Evolutionary conservation across 2,329 filamentous ascomycete species (phyloP).

Genomic region (Ophiostoma perfectum): DNA sequence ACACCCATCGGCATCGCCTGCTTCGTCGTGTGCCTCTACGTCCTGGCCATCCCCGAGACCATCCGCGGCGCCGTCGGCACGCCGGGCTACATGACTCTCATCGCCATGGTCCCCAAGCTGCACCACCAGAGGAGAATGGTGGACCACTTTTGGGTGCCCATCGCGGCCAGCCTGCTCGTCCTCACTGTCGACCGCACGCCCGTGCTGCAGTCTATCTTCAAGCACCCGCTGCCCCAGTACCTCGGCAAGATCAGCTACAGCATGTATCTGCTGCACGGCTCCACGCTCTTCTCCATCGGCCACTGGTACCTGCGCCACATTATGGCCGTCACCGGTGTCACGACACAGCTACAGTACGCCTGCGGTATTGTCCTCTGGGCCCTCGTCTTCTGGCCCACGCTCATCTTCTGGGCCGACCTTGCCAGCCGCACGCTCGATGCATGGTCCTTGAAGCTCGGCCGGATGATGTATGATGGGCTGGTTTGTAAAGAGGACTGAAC

Average conservation of each 20-base stretch:
- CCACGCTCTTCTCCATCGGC: constrained; percentile 48
- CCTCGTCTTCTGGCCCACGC: constrained; percentile 43
- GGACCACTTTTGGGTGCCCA: constrained; percentile 31
- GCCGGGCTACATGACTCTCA: constrained; percentile 19
- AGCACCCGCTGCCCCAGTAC: constrained; percentile 37
- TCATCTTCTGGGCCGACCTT: constrained; percentile 52
- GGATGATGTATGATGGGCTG: constrained; percentile 44
- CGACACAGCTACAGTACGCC: constrained; percentile 41
- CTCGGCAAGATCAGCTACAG: constrained; percentile 57
- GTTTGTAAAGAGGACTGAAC: not conserved
- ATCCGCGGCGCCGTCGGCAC: constrained; percentile 24
- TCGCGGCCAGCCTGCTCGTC: constrained; percentile 29
- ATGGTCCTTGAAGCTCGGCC: constrained; percentile 51
- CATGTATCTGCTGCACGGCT: constrained; percentile 57
- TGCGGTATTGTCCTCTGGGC: constrained; percentile 44
- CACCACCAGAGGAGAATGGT: constrained; percentile 31
- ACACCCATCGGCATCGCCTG: constrained; percentile 40
- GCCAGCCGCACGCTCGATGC: constrained; percentile 53
- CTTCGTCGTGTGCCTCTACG: constrained; percentile 9
- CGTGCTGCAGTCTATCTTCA: constrained; percentile 31
- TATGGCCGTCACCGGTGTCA: constrained; percentile 41
- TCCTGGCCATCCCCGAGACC: constrained; percentile 28
- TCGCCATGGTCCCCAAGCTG: constrained; percentile 26
- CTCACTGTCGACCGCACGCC: constrained; percentile 27
- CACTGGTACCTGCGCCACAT: constrained; percentile 31